Percentiles rank a stretch among this genome's conserved stretches.
Conservation (phyloP, 495 filamentous ascomycete genomes). For the Daldinia loculata region DNA sequence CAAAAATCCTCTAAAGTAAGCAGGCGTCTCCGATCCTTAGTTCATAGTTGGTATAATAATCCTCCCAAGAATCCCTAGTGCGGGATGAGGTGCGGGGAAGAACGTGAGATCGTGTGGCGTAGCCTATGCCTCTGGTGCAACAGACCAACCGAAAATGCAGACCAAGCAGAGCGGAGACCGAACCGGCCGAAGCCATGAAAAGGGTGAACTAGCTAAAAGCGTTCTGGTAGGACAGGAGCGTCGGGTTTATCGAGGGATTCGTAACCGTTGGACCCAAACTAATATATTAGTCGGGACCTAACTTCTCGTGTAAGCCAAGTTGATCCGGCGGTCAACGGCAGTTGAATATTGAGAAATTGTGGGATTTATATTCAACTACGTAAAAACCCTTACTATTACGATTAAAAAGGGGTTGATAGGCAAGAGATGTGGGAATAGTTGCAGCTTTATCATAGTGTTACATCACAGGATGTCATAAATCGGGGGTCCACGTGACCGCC, state of each 20-base stretch:
- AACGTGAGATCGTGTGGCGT: slow-evolving; percentile 16
- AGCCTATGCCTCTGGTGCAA: neutral
- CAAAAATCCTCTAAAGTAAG: neutral
- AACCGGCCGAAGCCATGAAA: neutral
- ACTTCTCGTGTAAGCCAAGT: neutral
- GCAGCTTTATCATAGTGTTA: neutral
- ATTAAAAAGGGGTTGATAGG: neutral
- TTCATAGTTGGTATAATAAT: slow-evolving; percentile 11
- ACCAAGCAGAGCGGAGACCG: neutral
- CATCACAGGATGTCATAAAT: slow-evolving; percentile 2
- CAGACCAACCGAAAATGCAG: neutral
- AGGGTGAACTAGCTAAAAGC: neutral
- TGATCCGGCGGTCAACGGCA: slow-evolving; percentile 7
- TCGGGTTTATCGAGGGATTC: neutral
- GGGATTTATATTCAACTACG: neutral
- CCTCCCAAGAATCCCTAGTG: slow-evolving; percentile 25
- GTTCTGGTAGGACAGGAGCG: neutral
- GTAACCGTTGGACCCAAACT: neutral
- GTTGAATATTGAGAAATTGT: neutral
- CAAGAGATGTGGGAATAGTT: neutral
- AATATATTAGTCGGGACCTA: slow-evolving; percentile 8
- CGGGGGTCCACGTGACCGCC: neutral
- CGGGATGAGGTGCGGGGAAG: slow-evolving; percentile 27
- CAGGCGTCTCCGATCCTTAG: neutral
- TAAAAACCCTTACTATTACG: neutral